phyloP scores from a whole-genome alignment of 345 rosid species.

The Toxicodendron radicans region DNA sequence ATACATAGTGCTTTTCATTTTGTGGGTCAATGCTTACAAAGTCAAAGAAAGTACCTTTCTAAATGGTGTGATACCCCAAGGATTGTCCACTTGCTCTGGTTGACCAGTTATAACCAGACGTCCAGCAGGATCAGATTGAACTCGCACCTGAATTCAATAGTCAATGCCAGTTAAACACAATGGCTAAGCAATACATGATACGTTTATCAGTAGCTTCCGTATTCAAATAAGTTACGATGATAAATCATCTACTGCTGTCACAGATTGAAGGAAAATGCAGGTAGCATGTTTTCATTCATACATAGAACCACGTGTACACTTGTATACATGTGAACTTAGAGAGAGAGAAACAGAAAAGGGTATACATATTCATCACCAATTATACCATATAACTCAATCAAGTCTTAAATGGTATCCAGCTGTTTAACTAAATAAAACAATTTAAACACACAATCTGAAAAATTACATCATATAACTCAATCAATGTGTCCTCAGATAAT shows the following conservation, averaged over 20 bases:
- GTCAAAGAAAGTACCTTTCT: conserved; percentile 55
- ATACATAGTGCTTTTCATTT: background rate
- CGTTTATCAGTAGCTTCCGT: no score
- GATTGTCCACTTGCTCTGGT: conserved; percentile 79
- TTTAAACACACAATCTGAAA: background rate
- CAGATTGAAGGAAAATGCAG: background rate
- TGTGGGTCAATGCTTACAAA: background rate
- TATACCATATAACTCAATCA: background rate
- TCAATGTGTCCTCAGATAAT: background rate
- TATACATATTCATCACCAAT: no score
- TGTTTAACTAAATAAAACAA: background rate
- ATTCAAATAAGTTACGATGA: background rate
- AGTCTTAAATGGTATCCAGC: background rate
- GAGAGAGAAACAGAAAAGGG: background rate
- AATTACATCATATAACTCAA: background rate
- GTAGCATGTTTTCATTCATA: background rate
- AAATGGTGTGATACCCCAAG: conserved; percentile 91
- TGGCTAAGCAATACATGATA: background rate
- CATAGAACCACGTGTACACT: background rate
- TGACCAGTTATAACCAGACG: conserved; percentile 75
- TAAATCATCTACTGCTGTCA: background rate
- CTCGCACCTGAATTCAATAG: conserved; percentile 56
- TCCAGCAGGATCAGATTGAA: conserved; percentile 88
- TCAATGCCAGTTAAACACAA: background rate
- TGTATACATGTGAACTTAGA: background rate